Base-by-base conservation (phyloP, 2,329 filamentous ascomycete genomes). In the Trichoderma polysporum region DNA sequence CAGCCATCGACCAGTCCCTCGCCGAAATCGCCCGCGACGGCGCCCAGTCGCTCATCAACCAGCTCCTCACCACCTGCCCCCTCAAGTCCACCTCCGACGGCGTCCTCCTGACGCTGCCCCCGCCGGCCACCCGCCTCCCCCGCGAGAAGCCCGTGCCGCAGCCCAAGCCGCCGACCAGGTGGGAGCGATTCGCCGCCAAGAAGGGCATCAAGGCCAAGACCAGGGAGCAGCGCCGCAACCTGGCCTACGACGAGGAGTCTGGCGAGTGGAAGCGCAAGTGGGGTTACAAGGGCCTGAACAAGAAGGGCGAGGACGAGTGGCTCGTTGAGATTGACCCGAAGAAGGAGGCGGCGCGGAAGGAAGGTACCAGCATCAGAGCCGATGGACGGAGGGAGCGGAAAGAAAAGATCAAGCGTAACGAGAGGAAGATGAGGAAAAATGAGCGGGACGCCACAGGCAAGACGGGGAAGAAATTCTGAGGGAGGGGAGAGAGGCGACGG, bases 151-250 rank as follows among this genome's bases (percentile, higher is more conserved):
- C 93, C 10, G 84, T 98, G 9, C 95, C 95, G 1, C 85, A 88
- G 66, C 86, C 89, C 72, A 95, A 94, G 82, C 84, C 90, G 66
- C 90, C 90, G 72, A 98, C 94, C 68, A 97, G 93, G 79, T 99
- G 95, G 95, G 90, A 97, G 83, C 88, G 90, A 75, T 99, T 99
- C 82, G 95, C 95, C 53, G 91, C 89, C 79, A 97, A 97, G 88
- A 97, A 97, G 86, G 95, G 95, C 66, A 98, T 99, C 81, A 92
- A 91, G 82, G 88, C 89, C 80, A 97, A 94, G 86, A 91, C 88
- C 71, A 88, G 91, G 71, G 93, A 95, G 76, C 85, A 89, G 79
- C 86, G 88, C 69, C 79, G 84, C 80, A 85, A 97, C 81, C 81
- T 94, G 73, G 88, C 90, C 66, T 98, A 90, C 78, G 93, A 98